phyloP scores from a whole-genome alignment of 306 rosid species.

The Vicia faba region DNA sequence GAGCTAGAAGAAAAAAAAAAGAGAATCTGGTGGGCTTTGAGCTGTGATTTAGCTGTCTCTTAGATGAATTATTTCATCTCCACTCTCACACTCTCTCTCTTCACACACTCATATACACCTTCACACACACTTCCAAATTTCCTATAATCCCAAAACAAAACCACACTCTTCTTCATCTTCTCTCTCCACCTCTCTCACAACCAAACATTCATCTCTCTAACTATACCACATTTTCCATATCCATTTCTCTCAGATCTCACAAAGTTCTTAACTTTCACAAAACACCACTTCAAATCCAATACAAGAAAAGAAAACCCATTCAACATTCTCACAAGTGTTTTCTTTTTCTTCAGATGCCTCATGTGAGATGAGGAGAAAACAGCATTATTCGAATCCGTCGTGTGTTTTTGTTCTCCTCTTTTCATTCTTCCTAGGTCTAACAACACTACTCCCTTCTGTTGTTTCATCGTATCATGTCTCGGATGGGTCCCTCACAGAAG shows the following conservation, averaged over 20 bases:
- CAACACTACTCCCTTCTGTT: not conserved
- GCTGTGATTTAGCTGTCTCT: conserved; percentile 92
- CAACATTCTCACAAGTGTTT: not conserved
- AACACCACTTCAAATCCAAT: conserved; percentile 16
- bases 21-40: conserved; percentile 75
- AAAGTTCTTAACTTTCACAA: conserved; percentile 10
- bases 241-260: conserved; percentile 37
- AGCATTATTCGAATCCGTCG: conserved; percentile 26
- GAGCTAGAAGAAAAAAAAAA: not conserved
- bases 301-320: not conserved
- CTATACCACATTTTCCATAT: conserved; percentile 11
- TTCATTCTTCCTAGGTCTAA: conserved; percentile 13
- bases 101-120: conserved; percentile 36
- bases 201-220: not conserved
- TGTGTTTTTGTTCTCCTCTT: not conserved
- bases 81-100: conserved; percentile 25
- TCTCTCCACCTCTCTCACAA: conserved; percentile 23
- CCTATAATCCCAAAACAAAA: conserved; percentile 48
- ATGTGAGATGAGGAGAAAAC: conserved; percentile 88
- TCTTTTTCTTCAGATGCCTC: conserved; percentile 56
- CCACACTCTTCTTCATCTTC: not conserved
- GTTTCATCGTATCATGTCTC: conserved; percentile 27
- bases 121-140: conserved; percentile 61
- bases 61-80: conserved; percentile 50
- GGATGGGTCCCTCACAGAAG: conserved; percentile 62